Conservation (phyloP, 495 filamentous ascomycete species). For the Aspergillus funiculosus region DNA sequence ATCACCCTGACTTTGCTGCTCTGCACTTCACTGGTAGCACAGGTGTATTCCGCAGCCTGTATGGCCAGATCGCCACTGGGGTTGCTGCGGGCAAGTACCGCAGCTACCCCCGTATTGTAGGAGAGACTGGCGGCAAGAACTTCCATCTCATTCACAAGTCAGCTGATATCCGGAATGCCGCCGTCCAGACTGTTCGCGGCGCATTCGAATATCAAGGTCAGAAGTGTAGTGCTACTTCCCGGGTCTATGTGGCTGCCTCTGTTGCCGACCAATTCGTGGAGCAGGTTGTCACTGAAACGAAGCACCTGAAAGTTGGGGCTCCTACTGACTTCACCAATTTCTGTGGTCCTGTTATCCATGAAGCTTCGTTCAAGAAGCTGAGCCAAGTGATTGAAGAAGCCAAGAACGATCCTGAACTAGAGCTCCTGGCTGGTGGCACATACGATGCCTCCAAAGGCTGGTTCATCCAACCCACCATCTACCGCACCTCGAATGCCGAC, state of each 20-base stretch:
- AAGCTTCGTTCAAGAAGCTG: conserved; percentile 50
- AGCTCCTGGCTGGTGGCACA: conserved; percentile 53
- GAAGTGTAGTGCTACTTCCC: conserved; percentile 80
- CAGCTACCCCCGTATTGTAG: conserved; percentile 75
- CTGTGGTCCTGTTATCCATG: conserved; percentile 53
- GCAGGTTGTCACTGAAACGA: conserved; percentile 57
- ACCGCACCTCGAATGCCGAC: conserved; percentile 57
- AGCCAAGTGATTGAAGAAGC: conserved; percentile 54
- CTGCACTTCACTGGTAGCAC: conserved; percentile 83
- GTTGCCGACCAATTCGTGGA: conserved; percentile 61
- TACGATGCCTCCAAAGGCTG: conserved; percentile 57
- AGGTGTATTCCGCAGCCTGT: conserved; percentile 73
- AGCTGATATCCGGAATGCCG: conserved; percentile 70
- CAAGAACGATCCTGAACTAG: conserved; percentile 55
- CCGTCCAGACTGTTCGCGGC: conserved; percentile 70
- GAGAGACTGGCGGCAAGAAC: conserved; percentile 86
- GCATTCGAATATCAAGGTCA: conserved; percentile 85
- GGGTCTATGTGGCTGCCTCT: conserved; percentile 65
- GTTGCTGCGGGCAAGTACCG: conserved; percentile 67
- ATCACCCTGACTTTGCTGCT: conserved; percentile 65
- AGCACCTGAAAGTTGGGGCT: conserved; percentile 60
- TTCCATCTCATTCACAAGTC: conserved; percentile 75
- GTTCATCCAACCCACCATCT: conserved; percentile 64
- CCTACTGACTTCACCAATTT: conserved; percentile 62
- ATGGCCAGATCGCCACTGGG: conserved; percentile 67